These are phyloP conservation scores for Rhinocladiella mackenziei DNA, from an alignment of 2,329 filamentous ascomycete genomes.

Conservation along the genomic window DNA sequence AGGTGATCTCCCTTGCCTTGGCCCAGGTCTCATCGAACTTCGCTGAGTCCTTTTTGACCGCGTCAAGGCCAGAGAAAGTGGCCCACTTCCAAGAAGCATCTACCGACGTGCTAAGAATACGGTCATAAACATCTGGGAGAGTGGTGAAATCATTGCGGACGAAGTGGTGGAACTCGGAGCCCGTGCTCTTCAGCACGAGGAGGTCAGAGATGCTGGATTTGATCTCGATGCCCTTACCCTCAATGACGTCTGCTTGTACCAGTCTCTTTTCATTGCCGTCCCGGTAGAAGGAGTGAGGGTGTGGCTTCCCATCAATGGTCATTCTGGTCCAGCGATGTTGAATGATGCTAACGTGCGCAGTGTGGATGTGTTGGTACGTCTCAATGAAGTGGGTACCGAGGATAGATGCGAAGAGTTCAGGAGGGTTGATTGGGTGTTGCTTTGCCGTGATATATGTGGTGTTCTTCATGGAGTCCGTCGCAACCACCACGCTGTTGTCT, in stretches of 20 bases:
- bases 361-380: constrained; percentile 82
- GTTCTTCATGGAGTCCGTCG: constrained; percentile 98
- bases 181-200: constrained; percentile 91
- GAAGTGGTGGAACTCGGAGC: constrained; percentile 93
- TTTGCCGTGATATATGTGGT: constrained; percentile 94
- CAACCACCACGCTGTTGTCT: constrained; percentile 92
- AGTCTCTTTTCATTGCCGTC: constrained; percentile 85
- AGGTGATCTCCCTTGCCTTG: constrained; percentile 75
- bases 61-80: constrained; percentile 60
- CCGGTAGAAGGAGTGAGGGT: constrained; percentile 91
- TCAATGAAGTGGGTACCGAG: constrained; percentile 85
- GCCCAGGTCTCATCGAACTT: constrained; percentile 78
- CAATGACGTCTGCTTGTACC: constrained; percentile 67
- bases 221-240: constrained; percentile 68
- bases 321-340: constrained; percentile 92
- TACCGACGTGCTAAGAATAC: constrained; percentile 90
- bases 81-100: constrained; percentile 85
- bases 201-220: constrained; percentile 75
- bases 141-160: constrained; percentile 90
- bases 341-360: constrained; percentile 73
- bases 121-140: constrained; percentile 85
- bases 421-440: constrained; percentile 84
- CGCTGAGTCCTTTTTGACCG: constrained; percentile 60
- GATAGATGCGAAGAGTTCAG: constrained; percentile 83
- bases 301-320: constrained; percentile 77